Percentiles rank a stretch among this genome's conserved stretches.
Conservation (phyloP, 2,329 filamentous ascomycete species). For the Eutypa lata region DNA sequence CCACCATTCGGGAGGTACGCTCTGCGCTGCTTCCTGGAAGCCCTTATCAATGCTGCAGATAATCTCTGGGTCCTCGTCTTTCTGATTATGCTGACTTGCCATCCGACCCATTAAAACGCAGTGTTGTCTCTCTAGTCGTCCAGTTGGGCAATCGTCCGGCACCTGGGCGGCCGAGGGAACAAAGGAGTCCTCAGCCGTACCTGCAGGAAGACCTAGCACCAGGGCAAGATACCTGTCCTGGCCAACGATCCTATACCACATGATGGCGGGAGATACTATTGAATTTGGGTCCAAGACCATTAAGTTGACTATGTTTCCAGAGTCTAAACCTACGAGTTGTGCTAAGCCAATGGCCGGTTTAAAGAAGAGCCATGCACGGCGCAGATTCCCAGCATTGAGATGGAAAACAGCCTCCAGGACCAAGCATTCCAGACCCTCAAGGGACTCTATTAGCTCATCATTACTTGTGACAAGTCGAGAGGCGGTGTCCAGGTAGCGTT, state of each 20-base stretch:
- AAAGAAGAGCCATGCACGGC: not conserved
- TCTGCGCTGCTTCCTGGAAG: not conserved
- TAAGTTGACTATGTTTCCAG: not conserved
- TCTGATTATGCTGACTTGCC: not conserved
- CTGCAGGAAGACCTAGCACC: not conserved
- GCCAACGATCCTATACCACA: not conserved
- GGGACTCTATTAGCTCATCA: not conserved
- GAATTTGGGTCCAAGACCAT: not conserved
- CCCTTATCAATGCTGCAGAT: not conserved
- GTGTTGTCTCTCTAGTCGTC: not conserved
- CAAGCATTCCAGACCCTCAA: not conserved
- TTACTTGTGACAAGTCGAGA: slow-evolving; percentile 11
- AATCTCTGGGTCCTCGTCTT: not conserved
- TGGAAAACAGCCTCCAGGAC: not conserved
- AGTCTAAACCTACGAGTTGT: not conserved
- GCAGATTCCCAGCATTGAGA: not conserved
- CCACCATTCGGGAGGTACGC: not conserved
- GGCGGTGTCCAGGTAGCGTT: slow-evolving; percentile 1
- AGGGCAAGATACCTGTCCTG: not conserved
- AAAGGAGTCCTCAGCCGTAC: not conserved
- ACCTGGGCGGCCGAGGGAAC: not conserved
- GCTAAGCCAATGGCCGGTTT: not conserved
- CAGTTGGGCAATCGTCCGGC: not conserved
- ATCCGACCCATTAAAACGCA: not conserved
- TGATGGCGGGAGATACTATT: not conserved